phyloP scores from a whole-genome alignment of 2,329 filamentous ascomycete species.

The Epicoccum sorghinum region DNA sequence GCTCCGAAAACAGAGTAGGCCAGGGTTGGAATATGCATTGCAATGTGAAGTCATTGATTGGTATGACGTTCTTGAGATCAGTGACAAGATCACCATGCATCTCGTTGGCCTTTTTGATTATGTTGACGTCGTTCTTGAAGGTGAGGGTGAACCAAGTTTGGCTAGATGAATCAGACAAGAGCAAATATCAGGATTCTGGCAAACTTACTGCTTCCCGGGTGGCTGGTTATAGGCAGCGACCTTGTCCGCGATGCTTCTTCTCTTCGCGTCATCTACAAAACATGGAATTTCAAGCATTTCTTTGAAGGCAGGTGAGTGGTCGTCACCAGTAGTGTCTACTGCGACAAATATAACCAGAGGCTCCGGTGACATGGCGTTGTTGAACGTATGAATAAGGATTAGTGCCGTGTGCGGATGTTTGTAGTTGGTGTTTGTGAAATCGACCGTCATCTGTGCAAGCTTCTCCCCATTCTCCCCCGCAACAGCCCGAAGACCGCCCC shows the following conservation, averaged over 20 bases:
- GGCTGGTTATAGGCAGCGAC: conserved; percentile 11
- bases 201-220: conserved; percentile 11
- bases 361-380: background rate
- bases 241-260: conserved; percentile 19
- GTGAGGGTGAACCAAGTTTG: conserved; percentile 27
- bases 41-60: conserved; percentile 12
- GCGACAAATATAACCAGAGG: conserved; percentile 13
- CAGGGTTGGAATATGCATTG: conserved; percentile 16
- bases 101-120: conserved; percentile 45
- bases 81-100: conserved; percentile 48
- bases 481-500: conserved; percentile 19
- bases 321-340: conserved; percentile 15
- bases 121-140: conserved; percentile 35
- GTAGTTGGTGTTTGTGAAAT: conserved; percentile 32
- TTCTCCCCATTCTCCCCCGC: background rate
- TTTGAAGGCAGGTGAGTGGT: background rate
- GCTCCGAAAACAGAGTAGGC: conserved; percentile 15
- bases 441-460: conserved; percentile 10
- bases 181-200: background rate
- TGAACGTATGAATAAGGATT: conserved; percentile 16
- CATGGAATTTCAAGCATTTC: conserved; percentile 16
- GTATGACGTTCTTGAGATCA: conserved; percentile 21
- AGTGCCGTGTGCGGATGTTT: conserved; percentile 18
- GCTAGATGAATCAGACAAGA: conserved; percentile 3
- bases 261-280: conserved; percentile 17